Evolutionary conservation across 108 stramenopile genomes (phyloP), one percentile per base, ranked within the genome.

Genomic region (Phaeodactylum tricornutum): DNA sequence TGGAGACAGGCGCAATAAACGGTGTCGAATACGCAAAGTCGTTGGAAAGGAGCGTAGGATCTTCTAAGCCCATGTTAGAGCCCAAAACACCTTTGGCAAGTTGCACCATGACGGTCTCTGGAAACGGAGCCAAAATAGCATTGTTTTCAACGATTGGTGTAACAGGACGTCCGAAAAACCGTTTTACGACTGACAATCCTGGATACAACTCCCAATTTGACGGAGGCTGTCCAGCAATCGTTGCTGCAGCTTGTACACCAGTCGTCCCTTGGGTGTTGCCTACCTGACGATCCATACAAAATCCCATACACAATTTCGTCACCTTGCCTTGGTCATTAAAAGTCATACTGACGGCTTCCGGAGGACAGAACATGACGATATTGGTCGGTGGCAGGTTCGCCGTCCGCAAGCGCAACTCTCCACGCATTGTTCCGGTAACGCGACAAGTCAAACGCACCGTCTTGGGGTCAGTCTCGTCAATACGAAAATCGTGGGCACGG

Each of bases 91-190:
- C 79, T 57, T 74, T 76, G 29, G 74, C 78, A 4, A 79, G 58
- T 30, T 70, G 62, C 30, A 75, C 63, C 78, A 79, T 74, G 37
- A 79, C 74, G 1, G 53, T 56, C 28, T 72, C 73, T 21, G 78
- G 78, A 46, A 75, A 79, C 5, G 78, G 74, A 0, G 78, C 63
- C 43, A 67, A 41, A 40, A 67, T 53, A 0, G 41, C 40, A 9
- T 57, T 53, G 9, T 51, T 35, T 55, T 67, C 66, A 12, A n/a
- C 11, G 8, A 67, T 12, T 8, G 23, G 66, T 41, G 22, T 21
- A 15, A 54, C 25, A 5, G 58, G 53, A 8, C 66, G 40, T 33
- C 58, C 66, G 33, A 59, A 60, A 24, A 67, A 60, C 19, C 59
- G 31, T 6, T 41, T 23, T 23, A 47, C 9, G 8, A 67, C 66